Base-by-base conservation (phyloP, 73 alveolate genomes). In the Blepharisma japonicum region DNA sequence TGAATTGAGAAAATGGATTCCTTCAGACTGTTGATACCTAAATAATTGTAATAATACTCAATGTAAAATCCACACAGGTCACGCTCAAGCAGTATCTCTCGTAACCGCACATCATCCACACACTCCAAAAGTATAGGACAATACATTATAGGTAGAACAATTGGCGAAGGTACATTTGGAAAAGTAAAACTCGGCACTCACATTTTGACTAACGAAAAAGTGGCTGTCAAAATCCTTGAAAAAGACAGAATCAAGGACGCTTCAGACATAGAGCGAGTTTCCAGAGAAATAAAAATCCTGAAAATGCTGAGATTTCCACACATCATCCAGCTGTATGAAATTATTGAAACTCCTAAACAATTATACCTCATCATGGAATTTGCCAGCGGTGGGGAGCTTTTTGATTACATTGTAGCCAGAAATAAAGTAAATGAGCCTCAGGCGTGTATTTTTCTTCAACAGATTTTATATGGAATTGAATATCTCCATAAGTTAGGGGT, bases 111-210 rank as follows among this genome's bases (percentile, higher is more conserved):
- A 0, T 32, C 42, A 0, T 32, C 42, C 0, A 32, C 42, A 32
- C 42, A 32, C 42, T 32, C 42, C 42, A 32, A 32, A 32, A 32
- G 42, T 32, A 80, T 80, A 18, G 87, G 87, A 50, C 66, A 70
- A 45, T 80, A 66, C 56, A 21, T 68, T 39, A 49, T 80, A 8
- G 87, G 87, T 1, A 68, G 71, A 70, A 89, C 96, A 53, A 81
- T 89, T 56, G 94, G 94, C 7, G 89, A 88, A 77, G 96, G 96
- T 0, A 89, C 96, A 20, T 89, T 89, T 51, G 96, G 96, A 2
- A 89, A 89, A 78, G 94, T 86, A 14, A 89, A 80, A 80, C 55
- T 80, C 5, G 82, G 82, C 18, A 77, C 45, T 70, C 87, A 80
- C 68, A 49, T 80, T 14, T 70, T 77, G 68, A 81, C 95, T 6